These are phyloP conservation scores for Calonectria hawksworthii DNA, from an alignment of 2,329 filamentous ascomycete species.

Conservation along the genomic window DNA sequence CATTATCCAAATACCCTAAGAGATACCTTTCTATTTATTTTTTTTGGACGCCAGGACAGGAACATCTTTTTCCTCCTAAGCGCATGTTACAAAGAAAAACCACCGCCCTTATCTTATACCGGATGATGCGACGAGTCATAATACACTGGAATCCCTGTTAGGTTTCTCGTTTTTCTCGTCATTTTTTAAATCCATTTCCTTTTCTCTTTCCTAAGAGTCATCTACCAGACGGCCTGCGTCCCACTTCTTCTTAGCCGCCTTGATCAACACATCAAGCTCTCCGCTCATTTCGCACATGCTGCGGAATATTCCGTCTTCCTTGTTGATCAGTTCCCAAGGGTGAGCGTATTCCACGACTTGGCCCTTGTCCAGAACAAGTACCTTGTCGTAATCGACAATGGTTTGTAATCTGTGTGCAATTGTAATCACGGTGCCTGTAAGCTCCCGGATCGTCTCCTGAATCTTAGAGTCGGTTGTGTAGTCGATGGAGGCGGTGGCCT, in stretches of 20 bases:
- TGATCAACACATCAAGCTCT: slow-evolving; percentile 64
- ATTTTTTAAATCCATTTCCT: slow-evolving; percentile 20
- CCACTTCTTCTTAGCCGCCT: slow-evolving; percentile 69
- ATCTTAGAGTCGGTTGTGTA: slow-evolving; percentile 97
- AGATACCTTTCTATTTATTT: slow-evolving; percentile 33
- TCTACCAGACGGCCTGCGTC: slow-evolving; percentile 56
- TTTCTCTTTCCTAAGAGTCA: slow-evolving; percentile 41
- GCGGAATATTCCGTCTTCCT: slow-evolving; percentile 74
- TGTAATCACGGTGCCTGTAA: slow-evolving; percentile 94
- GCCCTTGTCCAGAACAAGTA: slow-evolving; percentile 93
- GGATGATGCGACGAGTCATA: background rate
- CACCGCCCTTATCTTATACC: background rate
- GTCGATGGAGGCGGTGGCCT: slow-evolving; percentile 97
- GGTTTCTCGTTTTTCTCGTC: slow-evolving; percentile 27
- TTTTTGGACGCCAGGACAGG: slow-evolving; percentile 16
- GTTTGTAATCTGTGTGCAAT: slow-evolving; percentile 97
- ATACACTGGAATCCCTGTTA: background rate
- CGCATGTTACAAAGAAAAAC: slow-evolving; percentile 11
- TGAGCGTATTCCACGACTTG: slow-evolving; percentile 91
- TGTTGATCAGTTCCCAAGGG: slow-evolving; percentile 84
- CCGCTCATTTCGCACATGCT: slow-evolving; percentile 77
- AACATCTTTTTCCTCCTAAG: slow-evolving; percentile 13
- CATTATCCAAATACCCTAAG: slow-evolving; percentile 17
- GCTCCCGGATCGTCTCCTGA: slow-evolving; percentile 94
- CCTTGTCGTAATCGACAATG: slow-evolving; percentile 98